Conservation (phyloP, 306 rosid species). For the Cucumis hystrix region DNA sequence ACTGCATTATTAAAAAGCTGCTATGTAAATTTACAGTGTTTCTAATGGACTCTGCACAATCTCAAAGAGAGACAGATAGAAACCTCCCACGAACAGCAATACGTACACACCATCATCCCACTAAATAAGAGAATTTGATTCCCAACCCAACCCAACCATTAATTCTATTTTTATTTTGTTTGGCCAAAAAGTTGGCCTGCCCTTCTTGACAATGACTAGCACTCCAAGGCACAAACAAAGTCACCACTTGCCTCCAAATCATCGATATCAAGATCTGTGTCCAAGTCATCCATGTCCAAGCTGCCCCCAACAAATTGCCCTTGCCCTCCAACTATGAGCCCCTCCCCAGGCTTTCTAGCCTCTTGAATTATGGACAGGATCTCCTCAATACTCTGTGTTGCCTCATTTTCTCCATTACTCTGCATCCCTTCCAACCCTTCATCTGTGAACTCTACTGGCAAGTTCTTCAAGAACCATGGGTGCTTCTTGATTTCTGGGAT, state of each 20-base stretch:
- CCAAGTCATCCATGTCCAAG: conserved; percentile 80
- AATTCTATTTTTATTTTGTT: conserved; percentile 5
- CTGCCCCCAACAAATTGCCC: conserved; percentile 62
- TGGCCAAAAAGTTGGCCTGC: conserved; percentile 12
- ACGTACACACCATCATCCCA: background rate
- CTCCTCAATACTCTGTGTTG: conserved; percentile 46
- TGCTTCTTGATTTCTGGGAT: conserved; percentile 76
- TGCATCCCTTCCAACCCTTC: conserved; percentile 19
- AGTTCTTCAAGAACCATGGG: conserved; percentile 57
- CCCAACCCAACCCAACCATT: conserved; percentile 12
- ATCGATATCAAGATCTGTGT: conserved; percentile 68
- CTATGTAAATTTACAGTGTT: background rate
- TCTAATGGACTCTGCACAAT: conserved; percentile 16
- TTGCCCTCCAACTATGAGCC: conserved; percentile 38
- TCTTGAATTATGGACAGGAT: conserved; percentile 62
- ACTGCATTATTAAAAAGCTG: background rate
- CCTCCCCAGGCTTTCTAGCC: conserved; percentile 45
- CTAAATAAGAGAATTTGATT: conserved; percentile 19
- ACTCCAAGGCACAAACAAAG: conserved; percentile 71
- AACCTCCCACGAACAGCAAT: conserved; percentile 24
- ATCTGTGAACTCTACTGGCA: conserved; percentile 63
- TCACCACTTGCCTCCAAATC: conserved; percentile 84
- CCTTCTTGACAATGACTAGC: background rate
- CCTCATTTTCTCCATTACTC: conserved; percentile 15
- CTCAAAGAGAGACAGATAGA: conserved; percentile 15